Percentiles rank a stretch among this genome's conserved stretches.
phyloP scores from a whole-genome alignment of 345 rosid genomes.

The Moricandia arvensis region DNA sequence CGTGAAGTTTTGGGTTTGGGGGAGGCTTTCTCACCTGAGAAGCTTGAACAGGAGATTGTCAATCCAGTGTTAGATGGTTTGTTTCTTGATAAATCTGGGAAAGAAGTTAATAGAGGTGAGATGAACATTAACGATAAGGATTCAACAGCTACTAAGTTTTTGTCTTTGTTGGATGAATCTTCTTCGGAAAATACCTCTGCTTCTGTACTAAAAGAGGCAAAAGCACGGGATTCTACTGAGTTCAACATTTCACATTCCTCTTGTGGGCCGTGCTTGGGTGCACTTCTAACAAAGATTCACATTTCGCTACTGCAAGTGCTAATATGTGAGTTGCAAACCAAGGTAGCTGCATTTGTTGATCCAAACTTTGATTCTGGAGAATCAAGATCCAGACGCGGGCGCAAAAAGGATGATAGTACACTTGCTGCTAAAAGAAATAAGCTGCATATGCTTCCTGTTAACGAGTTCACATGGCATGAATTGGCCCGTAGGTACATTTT shows the following conservation, averaged over 20 bases:
- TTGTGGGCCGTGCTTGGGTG: slow-evolving; percentile 46
- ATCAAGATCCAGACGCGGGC: slow-evolving; percentile 70
- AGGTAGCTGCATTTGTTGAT: slow-evolving; percentile 85
- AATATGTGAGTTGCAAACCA: slow-evolving; percentile 83
- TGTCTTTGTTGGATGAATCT: slow-evolving; percentile 41
- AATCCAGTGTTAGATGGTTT: slow-evolving; percentile 53
- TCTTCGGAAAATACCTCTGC: slow-evolving; percentile 38
- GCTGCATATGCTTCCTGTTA: slow-evolving; percentile 76
- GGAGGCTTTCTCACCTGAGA: slow-evolving; percentile 51
- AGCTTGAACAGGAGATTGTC: slow-evolving; percentile 77
- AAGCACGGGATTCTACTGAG: slow-evolving; percentile 42
- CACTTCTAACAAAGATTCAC: slow-evolving; percentile 63
- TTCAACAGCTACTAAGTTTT: slow-evolving; percentile 28
- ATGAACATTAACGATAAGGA: slow-evolving; percentile 35
- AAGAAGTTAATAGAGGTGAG: slow-evolving; percentile 40
- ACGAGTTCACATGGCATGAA: slow-evolving; percentile 95
- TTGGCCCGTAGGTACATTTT: slow-evolving; percentile 50
- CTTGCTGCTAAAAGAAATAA: slow-evolving; percentile 51
- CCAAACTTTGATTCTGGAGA: slow-evolving; percentile 91
- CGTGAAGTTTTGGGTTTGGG: slow-evolving; percentile 68
- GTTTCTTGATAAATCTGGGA: slow-evolving; percentile 40
- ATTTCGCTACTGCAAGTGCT: slow-evolving; percentile 64
- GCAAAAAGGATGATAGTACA: slow-evolving; percentile 51
- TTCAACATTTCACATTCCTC: slow-evolving; percentile 39
- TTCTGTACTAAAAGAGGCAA: slow-evolving; percentile 45